A percentile compares a stretch with the other conserved stretches of the same genome.
Evolutionary conservation across 306 rosid genomes (phyloP).

Genomic region (Inga leiocalycina): DNA sequence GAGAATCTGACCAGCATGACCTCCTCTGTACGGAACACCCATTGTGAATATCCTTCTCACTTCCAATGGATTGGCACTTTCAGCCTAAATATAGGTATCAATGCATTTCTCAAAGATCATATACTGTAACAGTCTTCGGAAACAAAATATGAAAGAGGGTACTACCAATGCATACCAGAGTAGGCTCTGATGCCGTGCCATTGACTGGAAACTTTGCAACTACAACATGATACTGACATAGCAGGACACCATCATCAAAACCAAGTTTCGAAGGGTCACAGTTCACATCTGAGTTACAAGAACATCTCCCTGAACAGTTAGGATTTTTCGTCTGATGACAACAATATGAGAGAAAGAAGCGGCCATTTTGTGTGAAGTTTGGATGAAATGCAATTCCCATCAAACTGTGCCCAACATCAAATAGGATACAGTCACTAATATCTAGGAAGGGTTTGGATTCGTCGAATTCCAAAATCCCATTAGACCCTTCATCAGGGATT

Average conservation of each 20-base stretch:
- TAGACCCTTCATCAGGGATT: constrained; percentile 40
- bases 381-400: constrained; percentile 59
- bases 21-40: constrained; percentile 35
- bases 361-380: constrained; percentile 39
- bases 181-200: constrained; percentile 39
- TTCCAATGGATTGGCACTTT: constrained; percentile 40
- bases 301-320: constrained; percentile 55
- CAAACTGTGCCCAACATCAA: constrained; percentile 38
- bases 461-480: constrained; percentile 27
- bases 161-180: constrained; percentile 21
- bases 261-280: constrained; percentile 46
- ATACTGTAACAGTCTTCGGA: neutral
- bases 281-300: constrained; percentile 43
- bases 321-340: constrained; percentile 43
- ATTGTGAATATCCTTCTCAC: constrained; percentile 48
- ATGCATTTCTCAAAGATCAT: neutral
- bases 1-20: constrained; percentile 46
- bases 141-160: neutral
- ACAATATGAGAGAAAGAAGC: constrained; percentile 44
- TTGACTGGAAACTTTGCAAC: constrained; percentile 50
- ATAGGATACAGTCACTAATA: constrained; percentile 32
- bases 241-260: constrained; percentile 35
- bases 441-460: constrained; percentile 46
- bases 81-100: constrained; percentile 26
- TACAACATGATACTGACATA: constrained; percentile 48